A percentile compares a stretch with the other conserved stretches of the same genome.
Conservation (phyloP, 345 rosid genomes). For the Anastatica hierochuntica region DNA sequence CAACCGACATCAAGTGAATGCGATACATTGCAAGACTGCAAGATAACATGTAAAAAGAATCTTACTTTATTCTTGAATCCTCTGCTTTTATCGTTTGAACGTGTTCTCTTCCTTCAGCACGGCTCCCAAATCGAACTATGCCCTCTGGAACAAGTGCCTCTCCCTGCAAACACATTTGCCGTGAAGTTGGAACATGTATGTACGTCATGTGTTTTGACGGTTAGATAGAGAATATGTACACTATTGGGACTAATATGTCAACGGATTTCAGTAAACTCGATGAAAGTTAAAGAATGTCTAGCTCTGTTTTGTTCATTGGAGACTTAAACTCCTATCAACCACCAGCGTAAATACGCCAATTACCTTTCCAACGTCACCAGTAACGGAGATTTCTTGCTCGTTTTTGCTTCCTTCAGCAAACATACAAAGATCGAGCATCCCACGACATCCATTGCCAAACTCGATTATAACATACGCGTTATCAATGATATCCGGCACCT, state of each 20-base stretch:
- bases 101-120: constrained; percentile 57
- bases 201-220: too few species aligned
- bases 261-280: not conserved
- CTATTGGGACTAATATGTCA: not conserved
- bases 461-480: constrained; percentile 81
- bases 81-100: constrained; percentile 54
- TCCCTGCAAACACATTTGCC: constrained; percentile 40
- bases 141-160: constrained; percentile 93
- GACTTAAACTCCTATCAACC: too few species aligned
- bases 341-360: not conserved
- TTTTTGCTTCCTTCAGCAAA: constrained; percentile 96
- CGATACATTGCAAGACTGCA: not conserved
- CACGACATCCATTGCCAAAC: constrained; percentile 82
- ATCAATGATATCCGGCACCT: constrained; percentile 92
- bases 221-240: not conserved
- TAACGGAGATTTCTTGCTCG: constrained; percentile 86
- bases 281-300: not conserved
- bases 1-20: not conserved
- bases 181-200: not conserved
- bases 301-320: not conserved
- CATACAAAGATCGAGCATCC: constrained; percentile 96
- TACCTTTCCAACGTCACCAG: constrained; percentile 75
- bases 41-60: not conserved
- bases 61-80: constrained; percentile 63
- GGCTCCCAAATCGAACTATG: constrained; percentile 53